A percentile compares a stretch with the other conserved stretches of the same genome.
These are phyloP conservation scores for Pleurotus ostreatus DNA, from an alignment of 768 basidiomycete species.

Conservation along the genomic window DNA sequence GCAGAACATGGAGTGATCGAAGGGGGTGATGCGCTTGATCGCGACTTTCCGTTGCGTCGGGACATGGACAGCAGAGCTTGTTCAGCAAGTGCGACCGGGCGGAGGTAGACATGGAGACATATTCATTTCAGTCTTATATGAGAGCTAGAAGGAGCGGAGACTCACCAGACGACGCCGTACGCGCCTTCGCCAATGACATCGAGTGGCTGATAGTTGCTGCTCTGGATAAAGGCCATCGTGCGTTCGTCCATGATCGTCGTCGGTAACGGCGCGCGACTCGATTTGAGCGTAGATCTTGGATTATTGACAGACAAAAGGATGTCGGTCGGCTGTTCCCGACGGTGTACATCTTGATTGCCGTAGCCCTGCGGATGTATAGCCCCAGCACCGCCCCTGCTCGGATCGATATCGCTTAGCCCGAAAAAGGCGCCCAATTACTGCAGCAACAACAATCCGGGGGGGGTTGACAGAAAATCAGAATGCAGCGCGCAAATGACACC, in stretches of 20 bases:
- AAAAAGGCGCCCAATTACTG: no score
- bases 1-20: slow-evolving; percentile 93
- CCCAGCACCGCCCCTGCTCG: no score
- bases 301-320: slow-evolving; percentile 1
- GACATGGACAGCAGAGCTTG: slow-evolving; percentile 80
- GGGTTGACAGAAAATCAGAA: no score
- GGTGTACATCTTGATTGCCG: background rate
- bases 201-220: slow-evolving; percentile 56
- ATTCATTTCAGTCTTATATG: slow-evolving; percentile 10
- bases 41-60: slow-evolving; percentile 84
- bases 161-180: slow-evolving; percentile 82
- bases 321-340: background rate
- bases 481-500: no score
- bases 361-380: background rate
- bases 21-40: slow-evolving; percentile 94
- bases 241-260: slow-evolving; percentile 12
- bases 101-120: background rate
- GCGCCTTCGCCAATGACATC: slow-evolving; percentile 94
- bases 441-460: no score
- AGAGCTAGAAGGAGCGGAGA: slow-evolving; percentile 10
- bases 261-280: background rate
- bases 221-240: slow-evolving; percentile 45
- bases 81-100: slow-evolving; percentile 51
- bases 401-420: no score
- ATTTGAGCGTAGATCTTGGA: background rate